These are phyloP conservation scores for Sclerotinia borealis DNA, from an alignment of 2,329 filamentous ascomycete genomes.

Conservation along the genomic window DNA sequence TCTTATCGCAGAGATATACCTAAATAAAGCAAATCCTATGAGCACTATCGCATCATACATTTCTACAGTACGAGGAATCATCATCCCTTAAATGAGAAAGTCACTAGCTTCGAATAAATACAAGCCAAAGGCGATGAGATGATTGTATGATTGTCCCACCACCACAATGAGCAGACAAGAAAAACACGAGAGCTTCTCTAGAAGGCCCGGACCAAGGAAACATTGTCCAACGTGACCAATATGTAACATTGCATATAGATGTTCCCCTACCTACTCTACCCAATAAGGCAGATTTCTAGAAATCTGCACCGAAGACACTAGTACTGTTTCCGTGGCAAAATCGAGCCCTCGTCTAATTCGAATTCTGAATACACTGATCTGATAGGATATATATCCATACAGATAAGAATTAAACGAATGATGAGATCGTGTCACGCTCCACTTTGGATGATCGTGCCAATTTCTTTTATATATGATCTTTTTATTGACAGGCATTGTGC, in stretches of 20 bases:
- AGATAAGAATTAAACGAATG: neutral
- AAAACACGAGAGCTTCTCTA: neutral
- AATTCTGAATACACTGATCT: too few species aligned
- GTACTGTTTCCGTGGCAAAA: neutral
- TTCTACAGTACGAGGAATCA: neutral
- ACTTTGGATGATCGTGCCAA: neutral
- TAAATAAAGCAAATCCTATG: neutral
- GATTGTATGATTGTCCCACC: too few species aligned
- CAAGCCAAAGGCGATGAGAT: neutral
- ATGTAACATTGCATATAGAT: slow-evolving; percentile 5
- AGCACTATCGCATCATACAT: neutral
- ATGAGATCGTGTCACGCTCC: neutral
- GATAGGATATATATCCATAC: too few species aligned
- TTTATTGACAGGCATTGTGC: neutral
- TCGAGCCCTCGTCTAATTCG: too few species aligned
- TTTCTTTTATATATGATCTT: neutral
- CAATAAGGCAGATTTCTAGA: slow-evolving; percentile 3
- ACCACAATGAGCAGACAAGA: neutral
- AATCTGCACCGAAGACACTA: neutral
- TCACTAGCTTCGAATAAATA: neutral
- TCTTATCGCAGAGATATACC: neutral
- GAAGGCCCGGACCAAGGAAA: neutral
- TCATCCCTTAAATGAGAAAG: neutral
- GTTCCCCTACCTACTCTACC: neutral
- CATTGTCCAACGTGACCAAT: neutral